These are phyloP conservation scores for Trametes elegans DNA, from an alignment of 768 basidiomycete genomes.

Conservation along the genomic window DNA sequence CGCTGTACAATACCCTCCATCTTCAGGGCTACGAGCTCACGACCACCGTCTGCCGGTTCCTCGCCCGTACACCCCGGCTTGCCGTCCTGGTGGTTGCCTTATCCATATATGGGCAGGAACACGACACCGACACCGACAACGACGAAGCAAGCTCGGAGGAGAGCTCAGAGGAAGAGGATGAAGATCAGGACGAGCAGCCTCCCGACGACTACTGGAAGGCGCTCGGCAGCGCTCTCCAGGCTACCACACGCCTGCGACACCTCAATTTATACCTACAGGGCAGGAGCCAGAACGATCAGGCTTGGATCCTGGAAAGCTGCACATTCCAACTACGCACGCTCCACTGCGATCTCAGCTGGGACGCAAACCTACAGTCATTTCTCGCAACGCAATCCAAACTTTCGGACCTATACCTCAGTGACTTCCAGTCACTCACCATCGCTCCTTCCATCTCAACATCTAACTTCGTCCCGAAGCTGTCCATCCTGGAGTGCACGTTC, in stretches of 20 bases:
- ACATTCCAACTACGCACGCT: conserved; percentile 57
- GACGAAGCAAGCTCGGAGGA: not conserved
- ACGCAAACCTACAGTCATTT: conserved; percentile 50
- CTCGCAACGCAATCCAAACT: conserved; percentile 47
- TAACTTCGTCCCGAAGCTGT: conserved; percentile 43
- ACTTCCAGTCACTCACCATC: conserved; percentile 31
- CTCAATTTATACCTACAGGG: conserved; percentile 46
- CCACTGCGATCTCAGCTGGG: conserved; percentile 69
- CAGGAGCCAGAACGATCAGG: conserved; percentile 27
- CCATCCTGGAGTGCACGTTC: conserved; percentile 65
- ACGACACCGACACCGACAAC: conserved; percentile 28
- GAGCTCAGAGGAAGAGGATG: conserved; percentile 33
- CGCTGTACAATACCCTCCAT: conserved; percentile 58
- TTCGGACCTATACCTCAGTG: conserved; percentile 44
- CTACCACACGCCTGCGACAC: conserved; percentile 46
- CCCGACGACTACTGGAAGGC: conserved; percentile 48
- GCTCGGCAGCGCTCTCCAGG: conserved; percentile 48
- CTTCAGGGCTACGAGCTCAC: conserved; percentile 41
- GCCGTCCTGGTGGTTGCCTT: conserved; percentile 52
- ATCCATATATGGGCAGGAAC: conserved; percentile 44
- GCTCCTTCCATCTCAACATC: conserved; percentile 23
- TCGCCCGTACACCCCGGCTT: conserved; percentile 47
- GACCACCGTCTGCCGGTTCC: conserved; percentile 44
- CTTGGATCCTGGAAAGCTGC: conserved; percentile 41
- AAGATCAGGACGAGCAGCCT: conserved; percentile 25